Percentiles rank a stretch among this genome's conserved stretches.
Evolutionary conservation across 2,329 filamentous ascomycete species (phyloP).

Genomic region (Orbilia oligospora): DNA sequence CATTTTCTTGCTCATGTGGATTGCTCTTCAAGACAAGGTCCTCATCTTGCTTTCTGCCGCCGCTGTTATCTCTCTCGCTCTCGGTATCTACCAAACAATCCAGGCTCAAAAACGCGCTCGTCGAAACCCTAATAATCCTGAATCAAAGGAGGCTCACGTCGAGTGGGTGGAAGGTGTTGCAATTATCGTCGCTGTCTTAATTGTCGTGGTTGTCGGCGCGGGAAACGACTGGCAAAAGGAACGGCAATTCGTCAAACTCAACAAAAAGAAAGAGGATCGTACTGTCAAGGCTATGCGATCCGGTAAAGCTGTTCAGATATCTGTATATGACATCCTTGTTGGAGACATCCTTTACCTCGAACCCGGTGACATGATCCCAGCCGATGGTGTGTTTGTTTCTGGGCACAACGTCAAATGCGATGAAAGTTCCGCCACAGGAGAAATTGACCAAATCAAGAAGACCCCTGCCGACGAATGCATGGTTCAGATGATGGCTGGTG

Average conservation of each 20-base stretch:
- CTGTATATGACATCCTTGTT: constrained; percentile 77
- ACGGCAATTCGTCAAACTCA: constrained; percentile 76
- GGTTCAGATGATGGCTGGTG: constrained; percentile 71
- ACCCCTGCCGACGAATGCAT: constrained; percentile 74
- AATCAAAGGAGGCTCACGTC: constrained; percentile 71
- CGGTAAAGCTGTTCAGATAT: constrained; percentile 76
- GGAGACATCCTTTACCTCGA: constrained; percentile 79
- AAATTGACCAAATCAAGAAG: constrained; percentile 81
- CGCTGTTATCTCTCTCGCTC: constrained; percentile 79
- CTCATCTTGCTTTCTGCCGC: constrained; percentile 79
- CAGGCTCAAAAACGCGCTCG: constrained; percentile 71
- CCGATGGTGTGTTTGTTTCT: constrained; percentile 78
- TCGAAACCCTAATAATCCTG: constrained; percentile 64
- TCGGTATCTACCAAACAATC: constrained; percentile 83
- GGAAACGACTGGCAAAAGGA: constrained; percentile 79
- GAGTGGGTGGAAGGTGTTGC: constrained; percentile 80
- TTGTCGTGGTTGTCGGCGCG: constrained; percentile 76
- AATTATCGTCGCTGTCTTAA: constrained; percentile 76
- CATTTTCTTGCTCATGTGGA: constrained; percentile 81
- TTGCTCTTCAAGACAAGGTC: constrained; percentile 87
- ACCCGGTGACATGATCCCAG: constrained; percentile 79
- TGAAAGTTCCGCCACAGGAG: constrained; percentile 80
- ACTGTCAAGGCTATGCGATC: constrained; percentile 78
- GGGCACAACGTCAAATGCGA: constrained; percentile 79
- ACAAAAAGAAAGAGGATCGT: constrained; percentile 75